These are phyloP conservation scores for Fusarium praegraminearum DNA, from an alignment of 2,329 filamentous ascomycete genomes.

Conservation along the genomic window DNA sequence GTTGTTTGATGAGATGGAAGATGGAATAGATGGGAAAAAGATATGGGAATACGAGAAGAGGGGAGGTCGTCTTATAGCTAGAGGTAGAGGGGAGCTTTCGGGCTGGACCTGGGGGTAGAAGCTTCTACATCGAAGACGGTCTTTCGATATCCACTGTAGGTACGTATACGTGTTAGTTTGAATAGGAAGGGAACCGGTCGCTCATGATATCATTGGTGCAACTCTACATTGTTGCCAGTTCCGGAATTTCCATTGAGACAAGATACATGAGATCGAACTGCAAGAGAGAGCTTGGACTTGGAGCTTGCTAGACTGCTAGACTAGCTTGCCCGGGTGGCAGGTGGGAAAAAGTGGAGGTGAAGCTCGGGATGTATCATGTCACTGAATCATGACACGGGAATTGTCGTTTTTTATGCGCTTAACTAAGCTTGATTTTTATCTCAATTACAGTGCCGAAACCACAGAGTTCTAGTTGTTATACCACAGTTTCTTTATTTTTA, in stretches of 20 bases:
- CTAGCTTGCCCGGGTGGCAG: background rate
- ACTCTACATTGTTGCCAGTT: constrained; percentile 16
- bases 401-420: background rate
- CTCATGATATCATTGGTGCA: constrained; percentile 38
- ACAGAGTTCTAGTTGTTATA: background rate
- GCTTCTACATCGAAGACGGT: constrained; percentile 23
- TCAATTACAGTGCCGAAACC: background rate
- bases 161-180: constrained; percentile 15
- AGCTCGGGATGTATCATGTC: constrained; percentile 16
- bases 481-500: background rate
- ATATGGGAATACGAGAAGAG: constrained; percentile 8
- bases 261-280: constrained; percentile 4
- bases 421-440: background rate
- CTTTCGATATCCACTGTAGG: constrained; percentile 13
- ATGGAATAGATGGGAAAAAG: background rate
- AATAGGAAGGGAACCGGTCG: constrained; percentile 1
- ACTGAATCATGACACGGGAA: constrained; percentile 13
- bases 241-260: constrained; percentile 22
- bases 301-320: too few relatives aligned
- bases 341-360: constrained; percentile 16
- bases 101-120: constrained; percentile 3
- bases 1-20: constrained; percentile 1
- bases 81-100: constrained; percentile 14
- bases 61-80: constrained; percentile 46
- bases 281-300: background rate